These are phyloP conservation scores for Skeletonema potamos DNA, from an alignment of 108 stramenopile species.

Conservation along the genomic window DNA sequence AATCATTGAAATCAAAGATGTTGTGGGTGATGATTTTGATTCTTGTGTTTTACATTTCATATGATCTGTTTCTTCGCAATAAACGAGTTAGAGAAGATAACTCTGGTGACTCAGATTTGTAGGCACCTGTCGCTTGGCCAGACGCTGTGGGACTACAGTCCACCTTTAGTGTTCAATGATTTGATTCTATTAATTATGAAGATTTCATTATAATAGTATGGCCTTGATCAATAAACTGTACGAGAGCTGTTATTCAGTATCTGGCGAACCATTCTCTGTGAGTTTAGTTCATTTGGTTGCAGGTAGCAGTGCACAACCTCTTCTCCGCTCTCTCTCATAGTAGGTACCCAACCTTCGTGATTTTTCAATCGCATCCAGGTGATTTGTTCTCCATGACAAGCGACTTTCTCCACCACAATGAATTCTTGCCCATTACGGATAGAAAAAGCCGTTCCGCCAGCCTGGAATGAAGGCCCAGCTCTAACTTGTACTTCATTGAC, in stretches of 20 bases:
- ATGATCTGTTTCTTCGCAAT: not conserved
- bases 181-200: not conserved
- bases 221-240: not conserved
- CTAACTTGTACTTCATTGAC: conserved; percentile 53
- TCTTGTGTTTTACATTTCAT: not conserved
- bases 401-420: conserved; percentile 71
- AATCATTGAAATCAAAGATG: not conserved
- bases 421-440: conserved; percentile 57
- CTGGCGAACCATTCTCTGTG: conserved; percentile 24
- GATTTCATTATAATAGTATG: not conserved
- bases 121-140: not conserved
- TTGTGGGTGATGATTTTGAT: not conserved
- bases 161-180: not conserved
- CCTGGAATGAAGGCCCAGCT: conserved; percentile 66
- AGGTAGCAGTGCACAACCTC: conserved; percentile 48
- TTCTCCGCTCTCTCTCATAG: conserved; percentile 49
- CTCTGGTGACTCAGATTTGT: not conserved
- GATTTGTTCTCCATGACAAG: conserved; percentile 35
- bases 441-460: conserved; percentile 45
- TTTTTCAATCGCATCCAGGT: conserved; percentile 77
- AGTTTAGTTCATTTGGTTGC: not conserved
- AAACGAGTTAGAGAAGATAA: not conserved
- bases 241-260: conserved; percentile 14
- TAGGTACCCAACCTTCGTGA: conserved; percentile 74
- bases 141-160: not conserved